Evolutionary conservation across 2,329 filamentous ascomycete species (phyloP).

Genomic region (Diaporthe vexans): DNA sequence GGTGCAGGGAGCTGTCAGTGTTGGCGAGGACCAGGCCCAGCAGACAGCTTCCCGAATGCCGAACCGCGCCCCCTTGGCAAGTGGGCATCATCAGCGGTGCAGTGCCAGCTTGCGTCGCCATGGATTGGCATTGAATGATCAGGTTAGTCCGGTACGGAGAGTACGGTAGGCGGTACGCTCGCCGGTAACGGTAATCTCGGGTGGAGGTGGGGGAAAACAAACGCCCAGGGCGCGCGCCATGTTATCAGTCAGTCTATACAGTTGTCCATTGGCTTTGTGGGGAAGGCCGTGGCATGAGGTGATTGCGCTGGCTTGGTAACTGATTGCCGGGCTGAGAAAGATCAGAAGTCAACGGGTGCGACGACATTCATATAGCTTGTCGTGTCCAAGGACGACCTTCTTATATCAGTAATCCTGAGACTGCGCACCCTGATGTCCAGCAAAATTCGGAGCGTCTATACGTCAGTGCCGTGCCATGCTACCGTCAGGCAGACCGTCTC

Average conservation of each 20-base stretch:
- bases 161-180: not conserved
- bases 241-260: not conserved
- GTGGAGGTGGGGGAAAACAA: constrained; percentile 17
- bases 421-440: constrained; percentile 30
- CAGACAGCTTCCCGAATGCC: constrained; percentile 39
- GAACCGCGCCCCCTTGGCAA: constrained; percentile 29
- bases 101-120: constrained; percentile 14
- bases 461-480: not conserved
- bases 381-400: not conserved
- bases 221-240: constrained; percentile 10
- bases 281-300: not conserved
- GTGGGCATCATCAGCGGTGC: constrained; percentile 25
- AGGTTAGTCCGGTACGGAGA: constrained; percentile 7
- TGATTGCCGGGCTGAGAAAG: not conserved
- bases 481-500: constrained; percentile 4
- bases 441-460: not conserved
- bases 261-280: not conserved
- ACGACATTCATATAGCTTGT: no score
- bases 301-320: not conserved
- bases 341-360: not conserved
- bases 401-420: constrained; percentile 14
- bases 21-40: not conserved
- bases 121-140: constrained; percentile 27
- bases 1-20: constrained; percentile 8
- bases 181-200: constrained; percentile 18